phyloP scores from a whole-genome alignment of 805 yeast species.

The Metschnikowia borealis region DNA sequence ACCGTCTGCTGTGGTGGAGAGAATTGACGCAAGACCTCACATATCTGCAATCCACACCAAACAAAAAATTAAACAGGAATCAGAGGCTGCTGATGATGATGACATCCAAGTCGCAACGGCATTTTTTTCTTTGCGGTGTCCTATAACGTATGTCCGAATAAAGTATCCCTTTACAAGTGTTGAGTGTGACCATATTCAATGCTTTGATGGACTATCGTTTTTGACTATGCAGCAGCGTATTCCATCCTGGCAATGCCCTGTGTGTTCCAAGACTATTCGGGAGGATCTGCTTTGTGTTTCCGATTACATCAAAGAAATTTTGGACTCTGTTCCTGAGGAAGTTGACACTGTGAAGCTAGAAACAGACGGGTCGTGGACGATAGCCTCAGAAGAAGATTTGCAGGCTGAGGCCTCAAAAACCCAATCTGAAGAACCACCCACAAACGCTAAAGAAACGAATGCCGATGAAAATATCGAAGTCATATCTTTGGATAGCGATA shows the following conservation, averaged over 20 bases:
- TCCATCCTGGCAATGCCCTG: constrained; percentile 86
- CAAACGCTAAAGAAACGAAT: not conserved
- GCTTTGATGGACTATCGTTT: constrained; percentile 79
- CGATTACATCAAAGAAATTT: constrained; percentile 65
- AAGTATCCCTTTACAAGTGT: constrained; percentile 66
- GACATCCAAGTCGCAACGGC: constrained; percentile 67
- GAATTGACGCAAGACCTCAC: constrained; percentile 38
- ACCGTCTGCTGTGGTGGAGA: constrained; percentile 20
- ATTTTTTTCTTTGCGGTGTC: constrained; percentile 69
- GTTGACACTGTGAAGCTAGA: constrained; percentile 65
- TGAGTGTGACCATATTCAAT: constrained; percentile 75
- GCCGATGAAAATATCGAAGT: constrained; percentile 34
- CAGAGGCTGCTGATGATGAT: constrained; percentile 53
- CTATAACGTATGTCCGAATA: constrained; percentile 70
- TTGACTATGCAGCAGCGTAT: constrained; percentile 72
- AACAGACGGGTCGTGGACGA: constrained; percentile 72
- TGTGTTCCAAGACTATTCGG: constrained; percentile 56
- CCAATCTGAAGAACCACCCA: not conserved
- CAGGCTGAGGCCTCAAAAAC: constrained; percentile 2
- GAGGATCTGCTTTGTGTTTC: constrained; percentile 64
- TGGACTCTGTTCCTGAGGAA: constrained; percentile 48
- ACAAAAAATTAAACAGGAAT: constrained; percentile 37
- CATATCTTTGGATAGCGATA: constrained; percentile 50
- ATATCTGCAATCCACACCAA: constrained; percentile 51
- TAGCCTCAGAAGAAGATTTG: constrained; percentile 16